Percentiles rank a stretch among this genome's conserved stretches.
These are phyloP conservation scores for Mycena chlorophos DNA, from an alignment of 768 basidiomycete species.

Conservation along the genomic window DNA sequence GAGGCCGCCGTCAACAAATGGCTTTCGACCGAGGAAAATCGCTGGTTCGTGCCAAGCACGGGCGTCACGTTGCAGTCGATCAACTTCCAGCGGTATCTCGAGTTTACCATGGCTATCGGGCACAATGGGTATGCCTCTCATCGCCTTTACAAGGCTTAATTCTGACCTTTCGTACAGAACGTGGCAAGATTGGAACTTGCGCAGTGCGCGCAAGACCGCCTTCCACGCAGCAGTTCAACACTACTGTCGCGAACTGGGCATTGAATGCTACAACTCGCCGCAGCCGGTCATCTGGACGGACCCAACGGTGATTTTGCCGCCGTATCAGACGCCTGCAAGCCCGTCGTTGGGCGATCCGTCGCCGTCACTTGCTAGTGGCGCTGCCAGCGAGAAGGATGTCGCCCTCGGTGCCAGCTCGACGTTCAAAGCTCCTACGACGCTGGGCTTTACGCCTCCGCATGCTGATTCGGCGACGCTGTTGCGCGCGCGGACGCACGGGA, in stretches of 20 bases:
- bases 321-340: conserved; percentile 5
- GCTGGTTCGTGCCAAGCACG: conserved; percentile 75
- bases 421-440: conserved; percentile 26
- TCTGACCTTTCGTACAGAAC: conserved; percentile 39
- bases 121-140: conserved; percentile 46
- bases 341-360: background rate
- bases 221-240: conserved; percentile 79
- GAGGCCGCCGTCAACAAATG: conserved; percentile 70
- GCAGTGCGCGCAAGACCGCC: conserved; percentile 63
- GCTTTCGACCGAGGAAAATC: conserved; percentile 76
- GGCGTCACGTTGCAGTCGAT: conserved; percentile 64
- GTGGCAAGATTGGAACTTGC: conserved; percentile 44
- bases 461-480: conserved; percentile 31
- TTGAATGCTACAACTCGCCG: conserved; percentile 58
- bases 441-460: conserved; percentile 53
- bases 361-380: background rate
- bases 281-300: conserved; percentile 58
- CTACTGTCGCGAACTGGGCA: conserved; percentile 69
- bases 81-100: conserved; percentile 63
- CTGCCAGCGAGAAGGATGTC: background rate
- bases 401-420: background rate
- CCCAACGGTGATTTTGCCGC: conserved; percentile 26
- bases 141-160: background rate
- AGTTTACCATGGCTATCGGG: conserved; percentile 65
- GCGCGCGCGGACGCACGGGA: conserved; percentile 36